A percentile compares a stretch with the other conserved stretches of the same genome.
These are phyloP conservation scores for Talaromyces rugulosus DNA, from an alignment of 2,329 filamentous ascomycete genomes.

Conservation along the genomic window DNA sequence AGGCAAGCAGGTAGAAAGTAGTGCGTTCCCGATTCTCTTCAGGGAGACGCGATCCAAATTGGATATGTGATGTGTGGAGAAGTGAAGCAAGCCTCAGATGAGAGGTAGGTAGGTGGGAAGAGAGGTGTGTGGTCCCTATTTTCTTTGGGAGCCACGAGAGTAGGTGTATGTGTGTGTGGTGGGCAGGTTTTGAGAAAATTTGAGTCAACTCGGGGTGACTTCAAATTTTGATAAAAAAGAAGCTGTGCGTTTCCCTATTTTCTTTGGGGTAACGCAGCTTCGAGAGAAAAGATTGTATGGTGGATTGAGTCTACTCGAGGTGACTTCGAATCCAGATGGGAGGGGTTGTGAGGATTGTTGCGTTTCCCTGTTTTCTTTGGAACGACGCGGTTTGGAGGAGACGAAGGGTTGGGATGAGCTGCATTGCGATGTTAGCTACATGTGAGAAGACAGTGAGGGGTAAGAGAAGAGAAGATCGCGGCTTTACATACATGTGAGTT, in stretches of 20 bases:
- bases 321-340: background rate
- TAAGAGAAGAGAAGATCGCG: background rate
- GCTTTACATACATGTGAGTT: background rate
- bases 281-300: background rate
- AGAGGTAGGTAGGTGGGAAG: background rate
- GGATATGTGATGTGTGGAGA: background rate
- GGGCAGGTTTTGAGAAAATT: background rate
- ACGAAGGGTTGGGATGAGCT: background rate
- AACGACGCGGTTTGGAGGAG: background rate
- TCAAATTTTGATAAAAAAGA: background rate
- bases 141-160: background rate
- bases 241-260: background rate
- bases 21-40: background rate
- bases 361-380: background rate
- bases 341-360: background rate
- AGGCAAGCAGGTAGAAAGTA: background rate
- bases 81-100: background rate
- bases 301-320: background rate
- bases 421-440: background rate
- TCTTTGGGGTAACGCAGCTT: background rate
- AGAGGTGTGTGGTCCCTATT: background rate
- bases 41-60: background rate
- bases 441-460: background rate
- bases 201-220: background rate
- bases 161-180: background rate